Percentiles rank a stretch among this genome's conserved stretches.
These are phyloP conservation scores for Yamadazyma akitaensis DNA, from an alignment of 805 yeast species.

Conservation along the genomic window DNA sequence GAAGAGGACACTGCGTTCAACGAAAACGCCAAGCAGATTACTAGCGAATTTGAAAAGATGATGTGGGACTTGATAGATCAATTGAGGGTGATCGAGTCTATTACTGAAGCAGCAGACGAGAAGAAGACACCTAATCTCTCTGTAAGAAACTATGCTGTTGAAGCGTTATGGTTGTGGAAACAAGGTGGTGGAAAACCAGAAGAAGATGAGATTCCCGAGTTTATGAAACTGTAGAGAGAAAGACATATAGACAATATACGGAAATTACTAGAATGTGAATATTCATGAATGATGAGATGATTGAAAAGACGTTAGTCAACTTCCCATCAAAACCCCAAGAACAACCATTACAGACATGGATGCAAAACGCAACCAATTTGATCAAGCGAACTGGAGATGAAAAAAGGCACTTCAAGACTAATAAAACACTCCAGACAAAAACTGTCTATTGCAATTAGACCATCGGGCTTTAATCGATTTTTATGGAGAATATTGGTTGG, in stretches of 20 bases:
- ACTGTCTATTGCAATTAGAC: neutral
- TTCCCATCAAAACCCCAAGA: neutral
- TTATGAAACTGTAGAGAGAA: neutral
- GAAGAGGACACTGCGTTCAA: conserved; percentile 35
- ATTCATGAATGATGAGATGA: neutral
- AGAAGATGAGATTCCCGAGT: conserved; percentile 20
- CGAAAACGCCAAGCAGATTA: conserved; percentile 22
- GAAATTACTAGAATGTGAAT: neutral
- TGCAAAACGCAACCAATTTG: conserved; percentile 1
- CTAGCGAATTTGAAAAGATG: conserved; percentile 44
- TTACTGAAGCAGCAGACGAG: conserved; percentile 70
- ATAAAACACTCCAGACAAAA: neutral
- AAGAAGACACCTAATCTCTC: conserved; percentile 59
- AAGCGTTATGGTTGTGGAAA: conserved; percentile 89
- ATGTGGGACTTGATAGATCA: conserved; percentile 73
- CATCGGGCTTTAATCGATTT: neutral
- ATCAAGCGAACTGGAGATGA: neutral
- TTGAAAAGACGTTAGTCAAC: neutral
- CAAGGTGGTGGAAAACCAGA: conserved; percentile 42
- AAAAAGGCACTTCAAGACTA: neutral
- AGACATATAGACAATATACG: neutral
- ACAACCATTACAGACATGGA: neutral
- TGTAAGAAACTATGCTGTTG: conserved; percentile 79
- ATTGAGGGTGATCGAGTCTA: conserved; percentile 58
- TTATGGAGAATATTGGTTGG: conserved; percentile 6